Base-by-base conservation (phyloP, 2,329 filamentous ascomycete genomes). In the Microdochium nivale region DNA sequence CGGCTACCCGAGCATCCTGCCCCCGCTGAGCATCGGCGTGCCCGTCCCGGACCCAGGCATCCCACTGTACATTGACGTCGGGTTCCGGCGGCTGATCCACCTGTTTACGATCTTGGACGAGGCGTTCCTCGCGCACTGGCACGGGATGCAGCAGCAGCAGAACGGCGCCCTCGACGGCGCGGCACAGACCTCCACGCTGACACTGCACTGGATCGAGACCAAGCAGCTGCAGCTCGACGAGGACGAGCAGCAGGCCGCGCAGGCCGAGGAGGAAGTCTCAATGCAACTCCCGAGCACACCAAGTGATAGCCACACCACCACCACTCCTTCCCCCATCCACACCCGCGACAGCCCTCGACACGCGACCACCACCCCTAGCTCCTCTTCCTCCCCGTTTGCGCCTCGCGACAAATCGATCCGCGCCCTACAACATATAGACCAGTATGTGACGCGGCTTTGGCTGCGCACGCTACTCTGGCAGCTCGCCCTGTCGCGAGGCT, bases 391-490 rank as follows among this genome's bases (percentile, higher is more conserved):
- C 3, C 19, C 40, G 2, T 21, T 19, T 5, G 10, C 40, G n/a
- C 4, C 40, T 19, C 40, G 40, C 40, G 40, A 44, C 40, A 19
- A 44, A 3, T 16, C 40, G 16, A 44, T 44, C 40, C 40, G 40
- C 19, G 40, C 40, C n/a, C 58, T 71, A n/a, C 70, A 72, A 55
- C 65, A 67, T 43, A 69, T 65, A 23, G 70, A 72, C 52, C 59
- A 72, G 11, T 70, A 70, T 49, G 61, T 72, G 37, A 72, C 70
- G 1, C 60, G 70, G 24, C 62, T 71, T 13, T 72, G 70, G 70
- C 51, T 72, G 47, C 67, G 70, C 24, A 71, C 69, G 1, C 58
- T 72, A 2, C 62, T 72, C 7, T 72, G 70, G 70, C 70, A 72
- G 50, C 61, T 72, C 14, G 69, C 68, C 24, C 61, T 72, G 11